Base-by-base conservation (phyloP, 2,329 filamentous ascomycete species). In the Cryoendolithus antarcticus region DNA sequence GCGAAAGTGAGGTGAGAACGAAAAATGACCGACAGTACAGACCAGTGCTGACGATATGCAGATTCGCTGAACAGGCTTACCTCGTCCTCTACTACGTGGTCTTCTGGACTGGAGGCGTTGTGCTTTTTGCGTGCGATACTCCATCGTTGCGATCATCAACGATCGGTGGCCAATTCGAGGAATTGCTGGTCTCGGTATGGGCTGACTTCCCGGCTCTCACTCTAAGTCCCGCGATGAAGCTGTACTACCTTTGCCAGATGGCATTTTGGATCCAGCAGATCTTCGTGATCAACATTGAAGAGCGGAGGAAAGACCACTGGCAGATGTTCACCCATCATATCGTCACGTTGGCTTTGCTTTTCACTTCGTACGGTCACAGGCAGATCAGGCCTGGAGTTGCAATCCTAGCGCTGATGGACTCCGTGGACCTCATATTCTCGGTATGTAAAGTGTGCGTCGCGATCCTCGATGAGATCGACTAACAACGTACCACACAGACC, bases 301-400 rank as follows among this genome's bases (percentile, higher is more conserved):
- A 93, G 63, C 77, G 82, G 48, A 76, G 91, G 54, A 96, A 96
- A 65, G 91, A 98, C 54, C 82, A 95, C 62, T 82, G 77, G 67
- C 89, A 96, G 62, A 96, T 96, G 91, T 77, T 96, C 50, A 80
- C 77, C 11, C 91, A 96, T 61, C 91, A 98, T 64, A 75, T 95
- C 57, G 78, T 96, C 58, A 98, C 91, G 12, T 84, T 80, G 54
- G 67, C 70, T 4, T 75, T 98, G 33, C 78, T 98, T 47, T 77
- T 78, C 41, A 73, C 78, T 27, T 89, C 82, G 48, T 96, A 96
- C 60, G 75, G 78, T 48, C 94, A 93, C 59, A 80, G 89, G 56
- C 79, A 86, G 56, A 93, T 82, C 41, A 81, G 83, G 34, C 84
- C 94, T 21, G 89, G 86, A 39, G 91, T 88, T 55, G 72, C 93